A percentile compares a stretch with the other conserved stretches of the same genome.
phyloP scores from a whole-genome alignment of 2,329 filamentous ascomycete species.

The Sclerotinia borealis region DNA sequence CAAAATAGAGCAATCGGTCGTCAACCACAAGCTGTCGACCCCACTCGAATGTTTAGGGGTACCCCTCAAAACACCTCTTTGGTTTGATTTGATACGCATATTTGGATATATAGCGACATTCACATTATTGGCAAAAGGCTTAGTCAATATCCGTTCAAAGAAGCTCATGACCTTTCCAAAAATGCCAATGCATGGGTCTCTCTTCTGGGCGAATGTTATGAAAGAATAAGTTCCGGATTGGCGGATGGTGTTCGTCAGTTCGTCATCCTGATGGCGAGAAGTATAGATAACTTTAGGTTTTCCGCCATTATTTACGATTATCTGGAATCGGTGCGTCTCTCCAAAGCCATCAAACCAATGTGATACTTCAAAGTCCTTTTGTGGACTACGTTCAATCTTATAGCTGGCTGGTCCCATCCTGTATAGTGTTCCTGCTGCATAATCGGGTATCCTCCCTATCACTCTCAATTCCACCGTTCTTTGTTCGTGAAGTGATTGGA shows the following conservation, averaged over 20 bases:
- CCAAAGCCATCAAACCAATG: constrained; percentile 72
- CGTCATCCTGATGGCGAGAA: constrained; percentile 1
- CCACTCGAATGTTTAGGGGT: no score
- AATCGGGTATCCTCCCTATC: constrained; percentile 61
- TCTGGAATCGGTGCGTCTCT: constrained; percentile 64
- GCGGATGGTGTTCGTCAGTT: background rate
- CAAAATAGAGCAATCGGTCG: no score
- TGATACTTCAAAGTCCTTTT: constrained; percentile 37
- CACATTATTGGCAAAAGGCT: no score
- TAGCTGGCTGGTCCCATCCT: constrained; percentile 67
- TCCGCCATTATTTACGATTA: background rate
- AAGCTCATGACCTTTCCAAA: no score
- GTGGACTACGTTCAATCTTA: constrained; percentile 30
- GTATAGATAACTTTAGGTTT: background rate
- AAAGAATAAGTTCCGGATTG: background rate
- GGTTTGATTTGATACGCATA: no score
- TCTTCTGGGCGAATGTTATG: background rate
- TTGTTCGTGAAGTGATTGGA: background rate
- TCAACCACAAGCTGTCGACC: no score
- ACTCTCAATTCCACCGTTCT: constrained; percentile 56
- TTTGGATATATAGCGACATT: no score
- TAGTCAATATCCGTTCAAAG: no score
- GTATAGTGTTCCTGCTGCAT: constrained; percentile 66
- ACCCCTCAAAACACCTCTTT: no score
- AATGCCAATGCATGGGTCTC: no score